Base-by-base conservation (phyloP, 208 protist species). In the Crithidia thermophila region DNA sequence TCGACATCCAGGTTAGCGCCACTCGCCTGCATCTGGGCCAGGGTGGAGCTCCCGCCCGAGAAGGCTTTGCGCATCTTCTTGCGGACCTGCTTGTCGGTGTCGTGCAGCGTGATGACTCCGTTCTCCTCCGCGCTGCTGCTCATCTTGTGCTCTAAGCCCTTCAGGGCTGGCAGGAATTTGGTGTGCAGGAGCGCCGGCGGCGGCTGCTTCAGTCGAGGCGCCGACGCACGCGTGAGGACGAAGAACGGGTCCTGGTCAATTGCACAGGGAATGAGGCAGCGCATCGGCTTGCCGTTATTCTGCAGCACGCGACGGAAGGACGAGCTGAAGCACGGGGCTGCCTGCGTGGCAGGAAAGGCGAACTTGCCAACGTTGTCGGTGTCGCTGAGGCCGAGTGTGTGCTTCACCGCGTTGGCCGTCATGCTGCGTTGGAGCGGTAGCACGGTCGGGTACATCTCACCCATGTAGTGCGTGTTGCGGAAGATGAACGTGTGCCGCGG, bases 181-280 rank as follows among this genome's bases (percentile, higher is more conserved):
- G 88, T 91, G 73, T 99, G 97, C 37, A 99, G 86, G 21, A 99
- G 78, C 23, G 96, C 77, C 20, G 98, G 98, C 59, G 99, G 99
- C 2, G 70, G 72, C 36, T 72, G 81, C 56, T 89, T 94, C 21
- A 99, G 67, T 31, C 88, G 75, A n/a, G 87, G 66, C 21, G 98
- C 98, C 23, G 98, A 88, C 75, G 98, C 91, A 28, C 98, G 79
- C 8, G 98, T 98, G 59, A 99, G 84, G 45, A 99, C 88, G 87
- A 99, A 99, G 82, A 99, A 99, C 2, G 98, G 98, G 71, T 99
- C 99, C 78, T 98, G 94, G 64, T 97, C 91, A 42, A 98, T 91
- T 4, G 93, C 91, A 72, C 98, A 99, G 6, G 99, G 98, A 57
- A 99, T 98, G 27, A 99, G 85, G 81, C 99, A 99, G 27, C 84